phyloP scores from a whole-genome alignment of 73 alveolate genomes.

The Durusdinium trenchii region DNA sequence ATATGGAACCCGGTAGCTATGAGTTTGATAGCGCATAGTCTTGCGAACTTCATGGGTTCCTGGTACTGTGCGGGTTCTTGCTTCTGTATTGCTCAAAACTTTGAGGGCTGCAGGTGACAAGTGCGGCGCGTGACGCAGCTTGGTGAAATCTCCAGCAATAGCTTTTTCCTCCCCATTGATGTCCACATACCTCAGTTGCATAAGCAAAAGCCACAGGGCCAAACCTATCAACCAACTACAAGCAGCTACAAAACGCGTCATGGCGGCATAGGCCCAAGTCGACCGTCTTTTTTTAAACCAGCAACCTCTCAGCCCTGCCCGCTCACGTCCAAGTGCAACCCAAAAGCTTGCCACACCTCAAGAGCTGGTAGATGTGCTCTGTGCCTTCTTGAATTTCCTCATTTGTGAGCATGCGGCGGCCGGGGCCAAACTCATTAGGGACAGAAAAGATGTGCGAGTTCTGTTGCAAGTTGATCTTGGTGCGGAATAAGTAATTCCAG shows the following conservation, averaged over 20 bases:
- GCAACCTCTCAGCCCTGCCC: too few species aligned
- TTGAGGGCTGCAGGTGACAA: not conserved
- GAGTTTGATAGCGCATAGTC: slow-evolving; percentile 57
- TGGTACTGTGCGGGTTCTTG: not conserved
- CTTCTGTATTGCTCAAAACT: not conserved
- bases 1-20: slow-evolving; percentile 39
- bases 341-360: not conserved
- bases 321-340: not conserved
- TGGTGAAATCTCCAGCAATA: not conserved
- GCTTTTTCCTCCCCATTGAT: not conserved
- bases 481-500: slow-evolving; percentile 56
- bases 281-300: too few species aligned
- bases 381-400: not conserved
- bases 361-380: not conserved
- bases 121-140: not conserved
- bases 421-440: not conserved
- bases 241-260: too few species aligned
- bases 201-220: too few species aligned
- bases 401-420: not conserved
- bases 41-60: slow-evolving; percentile 66
- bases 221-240: too few species aligned
- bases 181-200: too few species aligned
- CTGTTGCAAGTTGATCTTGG: slow-evolving; percentile 33
- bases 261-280: too few species aligned
- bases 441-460: not conserved